Conservation (phyloP, 805 yeast species). For the Ogataea angusta region DNA sequence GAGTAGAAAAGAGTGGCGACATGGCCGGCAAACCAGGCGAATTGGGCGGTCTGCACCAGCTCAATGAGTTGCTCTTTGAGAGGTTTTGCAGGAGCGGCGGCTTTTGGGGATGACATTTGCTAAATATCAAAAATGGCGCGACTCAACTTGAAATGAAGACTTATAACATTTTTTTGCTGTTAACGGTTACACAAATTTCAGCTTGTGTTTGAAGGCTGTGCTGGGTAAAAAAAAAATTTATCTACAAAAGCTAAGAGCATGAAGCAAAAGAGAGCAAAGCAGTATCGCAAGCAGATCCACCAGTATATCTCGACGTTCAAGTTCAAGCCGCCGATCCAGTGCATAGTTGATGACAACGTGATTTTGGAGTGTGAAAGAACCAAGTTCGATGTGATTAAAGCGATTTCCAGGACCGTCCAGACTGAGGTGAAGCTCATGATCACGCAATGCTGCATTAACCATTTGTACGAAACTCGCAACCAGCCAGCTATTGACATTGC, state of each 20-base stretch:
- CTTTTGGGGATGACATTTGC: conserved; percentile 8
- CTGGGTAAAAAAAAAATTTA: conserved; percentile 5
- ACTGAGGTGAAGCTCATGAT: conserved; percentile 86
- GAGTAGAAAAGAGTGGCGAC: conserved; percentile 42
- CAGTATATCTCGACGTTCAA: conserved; percentile 82
- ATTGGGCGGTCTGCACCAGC: conserved; percentile 49
- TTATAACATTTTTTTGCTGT: conserved; percentile 7
- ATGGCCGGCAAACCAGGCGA: conserved; percentile 74
- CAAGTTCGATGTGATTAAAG: conserved; percentile 77
- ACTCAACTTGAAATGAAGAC: conserved; percentile 5
- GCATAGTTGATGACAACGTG: conserved; percentile 77
- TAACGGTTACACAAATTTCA: not conserved
- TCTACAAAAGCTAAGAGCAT: conserved; percentile 38
- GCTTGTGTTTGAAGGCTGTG: conserved; percentile 4
- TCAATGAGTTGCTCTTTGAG: conserved; percentile 13
- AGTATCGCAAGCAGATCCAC: conserved; percentile 89
- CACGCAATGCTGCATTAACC: conserved; percentile 93
- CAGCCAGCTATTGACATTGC: conserved; percentile 79
- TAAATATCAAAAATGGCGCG: not conserved
- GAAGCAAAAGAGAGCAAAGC: conserved; percentile 96
- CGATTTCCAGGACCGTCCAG: conserved; percentile 76
- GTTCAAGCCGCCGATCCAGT: conserved; percentile 92
- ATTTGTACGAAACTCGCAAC: conserved; percentile 66
- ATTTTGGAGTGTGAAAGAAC: conserved; percentile 63
- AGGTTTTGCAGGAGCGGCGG: conserved; percentile 9